These are phyloP conservation scores for Prunus yedoensis DNA, from an alignment of 331 rosid species.

Conservation along the genomic window DNA sequence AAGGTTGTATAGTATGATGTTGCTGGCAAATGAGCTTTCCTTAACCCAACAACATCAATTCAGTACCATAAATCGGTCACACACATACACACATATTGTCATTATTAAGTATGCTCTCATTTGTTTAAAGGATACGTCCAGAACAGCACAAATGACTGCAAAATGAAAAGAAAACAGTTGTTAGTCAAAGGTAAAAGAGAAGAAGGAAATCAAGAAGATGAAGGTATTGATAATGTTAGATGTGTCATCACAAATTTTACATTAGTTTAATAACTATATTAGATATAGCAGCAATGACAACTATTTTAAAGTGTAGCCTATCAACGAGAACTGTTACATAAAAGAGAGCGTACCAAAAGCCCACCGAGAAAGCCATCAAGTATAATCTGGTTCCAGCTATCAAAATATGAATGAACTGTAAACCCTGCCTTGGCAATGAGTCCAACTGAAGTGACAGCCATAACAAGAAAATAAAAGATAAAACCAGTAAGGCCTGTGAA, in stretches of 20 bases:
- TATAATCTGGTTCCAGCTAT: constrained; percentile 51
- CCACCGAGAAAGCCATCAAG: constrained; percentile 63
- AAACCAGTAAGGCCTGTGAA: constrained; percentile 75
- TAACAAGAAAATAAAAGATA: constrained; percentile 47
- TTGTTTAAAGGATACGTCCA: constrained; percentile 77
- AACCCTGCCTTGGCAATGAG: constrained; percentile 39
- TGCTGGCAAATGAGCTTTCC: too few species aligned
- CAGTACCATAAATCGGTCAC: not conserved
- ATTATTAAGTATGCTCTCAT: not conserved
- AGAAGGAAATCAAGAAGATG: not conserved
- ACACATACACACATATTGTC: not conserved
- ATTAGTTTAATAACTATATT: too few species aligned
- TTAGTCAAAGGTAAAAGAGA: not conserved
- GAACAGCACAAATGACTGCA: constrained; percentile 88
- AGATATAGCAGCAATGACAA: too few species aligned
- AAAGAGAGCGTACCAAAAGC: constrained; percentile 31
- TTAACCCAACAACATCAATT: too few species aligned
- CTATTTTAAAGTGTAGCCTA: too few species aligned
- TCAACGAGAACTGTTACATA: too few species aligned
- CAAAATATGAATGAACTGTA: constrained; percentile 54
- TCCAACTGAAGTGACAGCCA: constrained; percentile 56
- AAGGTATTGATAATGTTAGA: not conserved
- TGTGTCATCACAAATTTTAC: too few species aligned
- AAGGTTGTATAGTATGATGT: not conserved
- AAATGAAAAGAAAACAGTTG: constrained; percentile 20